A percentile compares a stretch with the other conserved stretches of the same genome.
phyloP scores from a whole-genome alignment of 371 early-diverging fungal genomes.

The Chytridium lagenaria region DNA sequence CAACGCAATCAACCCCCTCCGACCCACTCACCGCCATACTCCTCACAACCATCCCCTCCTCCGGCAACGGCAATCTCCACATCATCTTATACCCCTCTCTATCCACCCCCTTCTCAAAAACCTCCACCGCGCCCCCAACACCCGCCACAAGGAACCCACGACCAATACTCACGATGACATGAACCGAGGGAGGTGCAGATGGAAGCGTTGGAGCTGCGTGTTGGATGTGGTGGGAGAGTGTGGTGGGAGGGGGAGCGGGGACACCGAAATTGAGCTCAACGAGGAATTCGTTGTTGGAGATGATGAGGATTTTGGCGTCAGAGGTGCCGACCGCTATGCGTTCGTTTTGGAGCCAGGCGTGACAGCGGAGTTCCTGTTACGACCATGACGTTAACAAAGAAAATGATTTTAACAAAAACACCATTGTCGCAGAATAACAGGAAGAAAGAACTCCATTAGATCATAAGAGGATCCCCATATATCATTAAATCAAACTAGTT shows the following conservation, averaged over 20 bases:
- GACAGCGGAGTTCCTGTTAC: slow-evolving; percentile 42
- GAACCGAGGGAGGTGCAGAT: slow-evolving; percentile 12
- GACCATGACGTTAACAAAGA: background rate
- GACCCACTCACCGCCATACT: slow-evolving; percentile 45
- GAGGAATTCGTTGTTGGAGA: slow-evolving; percentile 25
- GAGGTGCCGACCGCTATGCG: slow-evolving; percentile 41
- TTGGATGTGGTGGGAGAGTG: too few relatives aligned
- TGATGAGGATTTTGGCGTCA: slow-evolving; percentile 41
- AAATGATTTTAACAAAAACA: too few relatives aligned
- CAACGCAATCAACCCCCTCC: slow-evolving; percentile 47
- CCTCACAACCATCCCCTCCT: slow-evolving; percentile 22
- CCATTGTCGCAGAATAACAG: background rate
- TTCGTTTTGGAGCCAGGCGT: slow-evolving; percentile 49
- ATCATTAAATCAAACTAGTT: too few relatives aligned
- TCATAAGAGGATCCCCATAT: too few relatives aligned
- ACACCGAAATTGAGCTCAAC: slow-evolving; percentile 25
- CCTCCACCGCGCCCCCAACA: slow-evolving; percentile 37
- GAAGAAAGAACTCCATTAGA: background rate
- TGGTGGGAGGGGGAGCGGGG: background rate
- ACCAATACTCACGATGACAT: slow-evolving; percentile 25
- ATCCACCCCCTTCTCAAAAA: slow-evolving; percentile 40
- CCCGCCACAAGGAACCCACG: slow-evolving; percentile 49
- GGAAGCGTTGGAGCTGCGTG: background rate
- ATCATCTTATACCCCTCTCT: slow-evolving; percentile 16
- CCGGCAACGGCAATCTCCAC: slow-evolving; percentile 25